Evolutionary conservation across 768 basidiomycete species (phyloP).

Genomic region (Suillus alpinus): DNA sequence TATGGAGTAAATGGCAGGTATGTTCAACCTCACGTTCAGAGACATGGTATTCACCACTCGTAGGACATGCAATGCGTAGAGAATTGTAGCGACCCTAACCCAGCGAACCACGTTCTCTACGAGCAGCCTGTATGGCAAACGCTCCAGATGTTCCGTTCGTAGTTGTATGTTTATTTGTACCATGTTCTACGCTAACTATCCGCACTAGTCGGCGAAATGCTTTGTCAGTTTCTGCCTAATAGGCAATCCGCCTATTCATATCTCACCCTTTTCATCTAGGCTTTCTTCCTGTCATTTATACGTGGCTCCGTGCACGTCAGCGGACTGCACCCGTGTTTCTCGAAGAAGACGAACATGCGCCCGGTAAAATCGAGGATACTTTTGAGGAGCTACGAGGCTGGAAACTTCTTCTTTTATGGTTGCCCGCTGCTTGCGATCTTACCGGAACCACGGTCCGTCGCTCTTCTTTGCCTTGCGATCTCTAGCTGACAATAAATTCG

Average conservation of each 20-base stretch:
- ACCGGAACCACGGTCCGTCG: constrained; percentile 81
- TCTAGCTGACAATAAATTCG: constrained; percentile 19
- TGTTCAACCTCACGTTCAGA: constrained; percentile 16
- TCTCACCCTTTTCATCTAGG: constrained; percentile 42
- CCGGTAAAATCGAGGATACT: constrained; percentile 30
- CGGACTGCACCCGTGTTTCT: constrained; percentile 52
- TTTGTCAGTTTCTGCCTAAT: constrained; percentile 56
- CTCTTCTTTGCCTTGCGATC: constrained; percentile 8
- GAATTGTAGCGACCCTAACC: constrained; percentile 73
- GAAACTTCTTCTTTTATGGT: constrained; percentile 77
- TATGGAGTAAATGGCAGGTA: constrained; percentile 85
- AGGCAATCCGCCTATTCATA: constrained; percentile 11
- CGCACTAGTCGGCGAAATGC: constrained; percentile 84
- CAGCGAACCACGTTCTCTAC: constrained; percentile 64
- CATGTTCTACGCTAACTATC: constrained; percentile 32
- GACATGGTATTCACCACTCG: constrained; percentile 7
- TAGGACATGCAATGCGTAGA: constrained; percentile 99
- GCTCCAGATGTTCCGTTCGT: constrained; percentile 85
- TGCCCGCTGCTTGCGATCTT: constrained; percentile 87
- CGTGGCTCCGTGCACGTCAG: constrained; percentile 52
- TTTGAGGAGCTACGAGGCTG: constrained; percentile 58
- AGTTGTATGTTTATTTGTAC: constrained; percentile 10
- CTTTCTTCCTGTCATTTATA: constrained; percentile 81
- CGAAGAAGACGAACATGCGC: constrained; percentile 39
- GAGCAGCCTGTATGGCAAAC: constrained; percentile 96